Base-by-base conservation (phyloP, 352 stramenopile species). In the Aphanomyces invadans region DNA sequence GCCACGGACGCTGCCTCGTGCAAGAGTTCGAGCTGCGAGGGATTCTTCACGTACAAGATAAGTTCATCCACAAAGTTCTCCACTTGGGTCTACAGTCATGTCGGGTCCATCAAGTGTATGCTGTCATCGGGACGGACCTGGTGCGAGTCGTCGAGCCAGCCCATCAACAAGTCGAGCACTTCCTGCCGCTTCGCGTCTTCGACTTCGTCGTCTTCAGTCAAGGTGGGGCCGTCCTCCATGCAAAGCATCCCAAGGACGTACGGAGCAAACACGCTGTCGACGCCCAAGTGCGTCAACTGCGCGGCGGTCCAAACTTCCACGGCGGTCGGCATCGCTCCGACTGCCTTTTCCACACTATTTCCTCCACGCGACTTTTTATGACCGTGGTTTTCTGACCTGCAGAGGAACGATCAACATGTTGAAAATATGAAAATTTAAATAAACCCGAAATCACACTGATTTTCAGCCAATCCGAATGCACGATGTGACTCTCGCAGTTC, bases 81-180 rank as follows among this genome's bases (percentile, higher is more conserved):
- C 15, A 39, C 59, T n/a, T 44, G 31, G 1, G 12, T 31, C 59
- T 65, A 65, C 11, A 3, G 29, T 21, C 15, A 12, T 25, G 25
- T 53, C 21, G 53, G 25, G n/a, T n/a, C n/a, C n/a, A 46, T 11
- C 12, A 7, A n/a, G 44, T 5, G 15, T 3, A 17, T 25, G 44
- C 52, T 12, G 15, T 4, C 19, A 10, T 17, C 4, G 25, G 4
- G 3, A 0, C 44, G 23, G 4, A 65, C 59, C 29, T 65, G 59
- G n/a, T 65, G 59, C 26, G 59, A 65, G 15, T 65, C 59, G 59
- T 65, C 59, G 46, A 93, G 67, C 82, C 82, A 93, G 62, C 83
- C 84, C 82, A 91, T 91, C 69, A 93, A 76, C 69, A 93, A 79
- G 60, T 91, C 76, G 69, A 90, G 79, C 38, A 91, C 81, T 65